Evolutionary conservation across 2,329 filamentous ascomycete species (phyloP).

Genomic region (Fusarium hostae): DNA sequence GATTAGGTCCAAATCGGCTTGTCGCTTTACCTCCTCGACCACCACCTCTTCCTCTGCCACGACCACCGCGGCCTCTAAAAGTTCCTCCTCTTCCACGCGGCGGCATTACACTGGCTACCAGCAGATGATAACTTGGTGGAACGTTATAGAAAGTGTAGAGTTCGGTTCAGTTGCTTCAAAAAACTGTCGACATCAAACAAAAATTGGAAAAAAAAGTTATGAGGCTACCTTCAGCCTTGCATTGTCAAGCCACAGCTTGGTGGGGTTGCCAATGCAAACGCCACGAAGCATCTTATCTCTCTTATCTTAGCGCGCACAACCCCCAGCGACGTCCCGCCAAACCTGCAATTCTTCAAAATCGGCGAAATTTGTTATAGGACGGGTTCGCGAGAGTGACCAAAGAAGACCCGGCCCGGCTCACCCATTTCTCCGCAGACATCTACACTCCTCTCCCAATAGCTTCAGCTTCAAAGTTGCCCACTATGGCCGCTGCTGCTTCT

Average conservation of each 20-base stretch:
- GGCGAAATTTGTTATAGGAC: conserved; percentile 51
- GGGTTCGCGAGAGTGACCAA: conserved; percentile 46
- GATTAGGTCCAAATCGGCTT: conserved; percentile 52
- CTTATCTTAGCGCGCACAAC: conserved; percentile 65
- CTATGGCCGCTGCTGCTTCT: conserved; percentile 80
- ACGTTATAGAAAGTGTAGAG: background rate
- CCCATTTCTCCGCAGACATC: conserved; percentile 34
- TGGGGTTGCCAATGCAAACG: conserved; percentile 45
- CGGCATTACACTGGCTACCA: conserved; percentile 44
- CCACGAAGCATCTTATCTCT: conserved; percentile 52
- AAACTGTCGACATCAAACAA: background rate
- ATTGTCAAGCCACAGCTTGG: conserved; percentile 49
- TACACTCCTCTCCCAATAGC: conserved; percentile 19
- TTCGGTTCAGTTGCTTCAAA: background rate
- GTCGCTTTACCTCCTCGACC: conserved; percentile 50
- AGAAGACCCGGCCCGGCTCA: conserved; percentile 36
- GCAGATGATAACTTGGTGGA: background rate
- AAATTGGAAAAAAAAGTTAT: conserved; percentile 47
- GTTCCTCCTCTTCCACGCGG: conserved; percentile 50
- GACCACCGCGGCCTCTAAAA: conserved; percentile 48
- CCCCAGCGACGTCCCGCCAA: conserved; percentile 56
- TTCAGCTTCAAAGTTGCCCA: conserved; percentile 56
- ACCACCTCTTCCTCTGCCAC: conserved; percentile 45
- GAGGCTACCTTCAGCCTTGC: conserved; percentile 52
- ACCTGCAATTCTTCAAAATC: conserved; percentile 57